Evolutionary conservation across 2,329 filamentous ascomycete genomes (phyloP).

Genomic region (Xylaria sp.): DNA sequence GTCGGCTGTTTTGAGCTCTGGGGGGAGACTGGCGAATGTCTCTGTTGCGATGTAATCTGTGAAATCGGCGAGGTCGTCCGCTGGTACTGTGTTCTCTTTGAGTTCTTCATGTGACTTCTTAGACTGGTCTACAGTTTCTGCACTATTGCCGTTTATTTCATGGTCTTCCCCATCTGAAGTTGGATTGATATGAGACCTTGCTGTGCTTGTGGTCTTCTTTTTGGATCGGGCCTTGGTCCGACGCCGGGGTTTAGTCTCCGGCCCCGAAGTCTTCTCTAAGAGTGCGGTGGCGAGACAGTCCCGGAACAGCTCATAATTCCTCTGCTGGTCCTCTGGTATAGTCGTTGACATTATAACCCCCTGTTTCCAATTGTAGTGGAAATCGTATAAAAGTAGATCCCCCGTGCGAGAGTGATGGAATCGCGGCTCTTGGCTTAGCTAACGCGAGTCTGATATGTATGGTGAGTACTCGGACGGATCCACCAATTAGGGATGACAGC

Average conservation of each 20-base stretch:
- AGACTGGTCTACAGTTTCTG: neutral
- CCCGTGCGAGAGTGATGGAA: too few relatives aligned
- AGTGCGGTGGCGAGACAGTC: constrained; percentile 75
- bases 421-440: too few relatives aligned
- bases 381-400: too few relatives aligned
- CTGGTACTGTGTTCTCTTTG: constrained; percentile 33
- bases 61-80: constrained; percentile 78
- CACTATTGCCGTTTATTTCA: neutral
- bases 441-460: too few relatives aligned
- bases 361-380: too few relatives aligned
- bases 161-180: neutral
- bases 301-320: constrained; percentile 72
- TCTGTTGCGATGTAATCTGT: constrained; percentile 77
- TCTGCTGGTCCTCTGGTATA: constrained; percentile 34
- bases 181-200: neutral
- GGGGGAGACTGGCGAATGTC: constrained; percentile 70
- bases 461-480: too few relatives aligned
- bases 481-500: too few relatives aligned
- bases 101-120: neutral
- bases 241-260: constrained; percentile 52
- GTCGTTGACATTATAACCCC: constrained; percentile 17
- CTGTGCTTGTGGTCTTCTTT: constrained; percentile 28
- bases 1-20: constrained; percentile 64
- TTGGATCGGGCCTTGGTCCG: constrained; percentile 48
- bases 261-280: constrained; percentile 62